phyloP scores from a whole-genome alignment of 306 rosid species.

The Begonia loranthoides region DNA sequence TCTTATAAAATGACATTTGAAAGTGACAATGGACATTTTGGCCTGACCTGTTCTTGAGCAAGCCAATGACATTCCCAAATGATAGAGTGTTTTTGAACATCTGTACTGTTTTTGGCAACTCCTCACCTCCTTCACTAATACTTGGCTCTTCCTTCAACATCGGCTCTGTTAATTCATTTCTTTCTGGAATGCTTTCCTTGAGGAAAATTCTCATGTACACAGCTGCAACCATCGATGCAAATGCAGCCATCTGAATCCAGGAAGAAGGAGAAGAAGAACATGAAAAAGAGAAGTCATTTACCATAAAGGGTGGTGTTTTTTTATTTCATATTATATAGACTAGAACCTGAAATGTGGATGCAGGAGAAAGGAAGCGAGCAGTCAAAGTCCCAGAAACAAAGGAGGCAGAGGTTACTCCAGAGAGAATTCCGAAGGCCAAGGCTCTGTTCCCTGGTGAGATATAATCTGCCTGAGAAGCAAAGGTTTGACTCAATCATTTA shows the following conservation, averaged over 20 bases:
- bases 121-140: slow-evolving; percentile 8
- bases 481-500: neutral
- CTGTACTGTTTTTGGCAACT: slow-evolving; percentile 8
- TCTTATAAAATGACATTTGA: neutral
- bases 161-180: slow-evolving; percentile 31
- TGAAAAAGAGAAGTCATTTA: no score
- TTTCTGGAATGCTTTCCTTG: slow-evolving; percentile 34
- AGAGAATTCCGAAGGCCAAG: slow-evolving; percentile 59
- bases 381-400: slow-evolving; percentile 60
- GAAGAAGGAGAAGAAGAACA: neutral
- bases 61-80: slow-evolving; percentile 20
- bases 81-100: slow-evolving; percentile 46
- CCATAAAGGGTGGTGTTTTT: no score
- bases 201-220: slow-evolving; percentile 83
- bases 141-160: slow-evolving; percentile 29
- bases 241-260: slow-evolving; percentile 45
- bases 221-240: slow-evolving; percentile 35
- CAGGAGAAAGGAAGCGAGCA: slow-evolving; percentile 61
- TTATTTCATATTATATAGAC: neutral
- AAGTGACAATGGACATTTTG: neutral
- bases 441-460: slow-evolving; percentile 37
- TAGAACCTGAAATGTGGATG: slow-evolving; percentile 52
- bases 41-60: slow-evolving; percentile 48
- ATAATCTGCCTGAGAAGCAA: slow-evolving; percentile 45
- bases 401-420: slow-evolving; percentile 54